Base-by-base conservation (phyloP, 371 early-diverging fungal genomes). In the Batkoa obscura region DNA sequence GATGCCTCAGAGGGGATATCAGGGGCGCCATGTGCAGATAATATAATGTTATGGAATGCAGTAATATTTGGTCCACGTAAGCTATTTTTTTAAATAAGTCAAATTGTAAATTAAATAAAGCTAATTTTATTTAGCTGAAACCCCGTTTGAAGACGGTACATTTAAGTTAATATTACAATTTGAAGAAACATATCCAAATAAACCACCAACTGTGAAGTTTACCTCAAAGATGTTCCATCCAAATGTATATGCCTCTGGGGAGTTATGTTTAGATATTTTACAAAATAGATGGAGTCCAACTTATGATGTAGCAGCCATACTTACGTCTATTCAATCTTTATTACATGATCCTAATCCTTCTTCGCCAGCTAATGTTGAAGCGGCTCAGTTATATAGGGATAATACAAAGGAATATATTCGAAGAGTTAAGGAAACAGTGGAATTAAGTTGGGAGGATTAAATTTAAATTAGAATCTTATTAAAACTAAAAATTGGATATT, bases 131-230 rank as follows among this genome's bases (percentile, higher is more conserved):
- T 47, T 63, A 82, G 91, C 72, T 61, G 97, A 96, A 57, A 98
- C 99, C 31, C 94, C 97, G 1, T 99, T 97, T 70, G 98, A 99
- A 68, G 97, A 97, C 72, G 99, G 99, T 34, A 96, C 95, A 0
- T 99, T 99, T 74, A 98, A 95, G 63, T 72, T 99, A 12, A 76
- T 84, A 1, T 76, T 99, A 23, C 84, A 81, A 57, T 99, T 99
- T 74, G 95, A 95, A 64, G 94, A 97, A 66, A 83, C 86, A 35
- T 99, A 98, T 69, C 99, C 99, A 8, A 95, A 93, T 67, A 97
- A 94, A 68, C 97, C 99, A 56, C 99, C 99, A 46, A 81, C 84
- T 55, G 94, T 98, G 31, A 85, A 84, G 66, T 99, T 99, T 69
- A 81, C 93, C 33, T 83, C 90, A 34, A 84, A 86, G 61, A 97